Conservation (phyloP, 352 stramenopile species). For the Phytophthora pluvialis region DNA sequence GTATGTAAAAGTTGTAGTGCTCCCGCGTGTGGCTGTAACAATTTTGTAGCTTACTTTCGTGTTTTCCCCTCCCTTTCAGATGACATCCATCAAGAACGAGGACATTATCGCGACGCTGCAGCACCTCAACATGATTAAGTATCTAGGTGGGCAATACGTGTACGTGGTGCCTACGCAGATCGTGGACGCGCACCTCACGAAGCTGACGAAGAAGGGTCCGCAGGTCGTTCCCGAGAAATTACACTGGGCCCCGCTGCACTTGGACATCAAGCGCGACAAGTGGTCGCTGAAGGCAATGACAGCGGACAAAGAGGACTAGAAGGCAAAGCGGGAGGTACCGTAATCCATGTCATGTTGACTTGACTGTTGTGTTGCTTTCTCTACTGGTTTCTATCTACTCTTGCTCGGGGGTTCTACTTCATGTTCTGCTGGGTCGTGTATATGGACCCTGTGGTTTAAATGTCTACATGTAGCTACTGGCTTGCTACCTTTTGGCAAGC, state of each 20-base stretch:
- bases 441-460: too few relatives aligned
- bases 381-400: conserved; percentile 28
- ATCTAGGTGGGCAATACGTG: conserved; percentile 99
- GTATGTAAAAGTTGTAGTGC: conserved; percentile 43
- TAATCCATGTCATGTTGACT: conserved; percentile 7
- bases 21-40: not conserved
- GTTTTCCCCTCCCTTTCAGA: conserved; percentile 21
- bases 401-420: not conserved
- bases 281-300: conserved; percentile 84
- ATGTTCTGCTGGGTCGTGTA: not conserved
- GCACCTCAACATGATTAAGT: conserved; percentile 98
- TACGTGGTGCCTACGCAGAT: conserved; percentile 95
- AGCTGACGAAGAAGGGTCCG: conserved; percentile 80
- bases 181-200: conserved; percentile 86
- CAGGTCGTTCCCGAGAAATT: conserved; percentile 78
- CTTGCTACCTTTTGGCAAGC: conserved; percentile 40
- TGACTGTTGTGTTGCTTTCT: conserved; percentile 3
- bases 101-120: conserved; percentile 99
- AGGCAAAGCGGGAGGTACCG: conserved; percentile 10
- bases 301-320: conserved; percentile 76
- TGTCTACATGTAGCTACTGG: not conserved
- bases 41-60: not conserved
- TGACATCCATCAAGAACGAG: conserved; percentile 95
- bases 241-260: conserved; percentile 81
- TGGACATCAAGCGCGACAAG: conserved; percentile 89